Conservation (phyloP, 257 asterid species). For the Hygrophila difformis region DNA sequence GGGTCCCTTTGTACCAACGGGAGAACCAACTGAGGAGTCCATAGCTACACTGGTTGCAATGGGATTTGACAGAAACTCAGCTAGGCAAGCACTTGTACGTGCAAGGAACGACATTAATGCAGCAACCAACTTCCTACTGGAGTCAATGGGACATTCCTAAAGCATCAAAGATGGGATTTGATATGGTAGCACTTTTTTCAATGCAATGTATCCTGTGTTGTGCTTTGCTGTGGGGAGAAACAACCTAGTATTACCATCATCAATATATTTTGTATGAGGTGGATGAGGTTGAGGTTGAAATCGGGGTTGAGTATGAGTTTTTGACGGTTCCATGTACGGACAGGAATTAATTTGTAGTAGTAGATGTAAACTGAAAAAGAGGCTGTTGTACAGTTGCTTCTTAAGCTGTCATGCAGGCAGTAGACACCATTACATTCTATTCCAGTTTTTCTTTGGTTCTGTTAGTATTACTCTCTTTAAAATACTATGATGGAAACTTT, state of each 20-base stretch:
- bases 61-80: conserved; percentile 90
- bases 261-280: too few species aligned
- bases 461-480: too few species aligned
- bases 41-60: conserved; percentile 65
- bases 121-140: conserved; percentile 92
- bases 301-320: background rate
- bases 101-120: conserved; percentile 80
- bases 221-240: background rate
- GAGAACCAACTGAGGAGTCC: conserved; percentile 79
- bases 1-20: conserved; percentile 31
- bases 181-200: too few species aligned
- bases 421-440: too few species aligned
- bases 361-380: conserved; percentile 18
- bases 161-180: background rate
- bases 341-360: conserved; percentile 4
- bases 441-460: too few species aligned
- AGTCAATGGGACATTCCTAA: conserved; percentile 48
- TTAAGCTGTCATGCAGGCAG: too few species aligned
- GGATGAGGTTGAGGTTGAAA: background rate
- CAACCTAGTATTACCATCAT: background rate
- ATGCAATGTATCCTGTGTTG: background rate
- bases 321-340: background rate
- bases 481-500: too few species aligned
- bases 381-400: conserved; percentile 22
- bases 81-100: conserved; percentile 82